Percentiles rank a stretch among this genome's conserved stretches.
Evolutionary conservation across 805 yeast genomes (phyloP).

Genomic region (Wickerhamomyces rabaulensis): DNA sequence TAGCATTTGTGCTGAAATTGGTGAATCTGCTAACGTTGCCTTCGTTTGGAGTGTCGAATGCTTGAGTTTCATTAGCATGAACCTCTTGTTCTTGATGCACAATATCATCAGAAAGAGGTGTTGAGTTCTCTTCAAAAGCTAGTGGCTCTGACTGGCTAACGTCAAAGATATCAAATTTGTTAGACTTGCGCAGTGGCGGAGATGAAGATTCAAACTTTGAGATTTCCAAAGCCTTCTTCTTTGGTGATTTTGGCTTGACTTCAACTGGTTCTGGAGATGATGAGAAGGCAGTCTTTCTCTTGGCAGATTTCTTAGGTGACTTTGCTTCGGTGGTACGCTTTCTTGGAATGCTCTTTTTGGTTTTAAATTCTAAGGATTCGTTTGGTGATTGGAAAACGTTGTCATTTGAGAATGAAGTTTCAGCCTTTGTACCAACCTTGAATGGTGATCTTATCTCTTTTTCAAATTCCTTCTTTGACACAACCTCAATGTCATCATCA

Average conservation of each 20-base stretch:
- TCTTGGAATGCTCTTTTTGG: conserved; percentile 18
- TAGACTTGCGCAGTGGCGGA: conserved; percentile 1
- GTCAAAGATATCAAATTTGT: not conserved
- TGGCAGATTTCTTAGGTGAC: conserved; percentile 9
- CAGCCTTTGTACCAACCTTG: conserved; percentile 10
- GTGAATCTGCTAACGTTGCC: conserved; percentile 10
- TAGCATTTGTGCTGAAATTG: conserved; percentile 2
- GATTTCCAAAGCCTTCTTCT: conserved; percentile 17
- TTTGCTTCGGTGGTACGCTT: conserved; percentile 19
- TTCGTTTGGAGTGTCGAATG: conserved; percentile 10
- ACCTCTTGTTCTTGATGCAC: not conserved
- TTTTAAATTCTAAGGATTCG: conserved; percentile 15
- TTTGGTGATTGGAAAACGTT: conserved; percentile 31
- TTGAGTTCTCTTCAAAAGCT: not conserved
- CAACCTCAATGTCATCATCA: conserved; percentile 4
- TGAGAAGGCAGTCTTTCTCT: conserved; percentile 26
- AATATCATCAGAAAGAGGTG: not conserved
- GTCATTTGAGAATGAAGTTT: conserved; percentile 27
- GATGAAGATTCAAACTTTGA: conserved; percentile 22
- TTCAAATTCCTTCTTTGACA: conserved; percentile 3
- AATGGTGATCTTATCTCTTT: conserved; percentile 6
- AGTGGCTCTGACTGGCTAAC: not conserved
- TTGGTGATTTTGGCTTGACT: conserved; percentile 15
- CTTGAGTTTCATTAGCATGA: not conserved
- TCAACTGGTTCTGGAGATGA: conserved; percentile 20